phyloP scores from a whole-genome alignment of 2,329 filamentous ascomycete species.

The Ramichloridium luteum region DNA sequence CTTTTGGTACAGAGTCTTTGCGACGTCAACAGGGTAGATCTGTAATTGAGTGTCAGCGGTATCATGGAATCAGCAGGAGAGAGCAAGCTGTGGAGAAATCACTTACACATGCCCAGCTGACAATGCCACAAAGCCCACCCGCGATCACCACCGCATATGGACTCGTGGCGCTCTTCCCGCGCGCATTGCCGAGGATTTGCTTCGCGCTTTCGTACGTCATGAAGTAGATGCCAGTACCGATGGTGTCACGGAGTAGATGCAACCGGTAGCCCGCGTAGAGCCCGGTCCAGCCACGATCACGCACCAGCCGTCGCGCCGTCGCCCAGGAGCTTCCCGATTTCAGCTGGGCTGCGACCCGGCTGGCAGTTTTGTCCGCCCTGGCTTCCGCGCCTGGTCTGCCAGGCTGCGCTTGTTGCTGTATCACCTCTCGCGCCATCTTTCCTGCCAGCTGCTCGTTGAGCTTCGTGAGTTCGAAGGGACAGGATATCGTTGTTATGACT shows the following conservation, averaged over 20 bases:
- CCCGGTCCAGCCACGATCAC: slow-evolving; percentile 58
- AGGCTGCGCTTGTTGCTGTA: no score
- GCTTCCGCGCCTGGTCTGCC: no score
- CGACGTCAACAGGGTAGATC: slow-evolving; percentile 59
- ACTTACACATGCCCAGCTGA: slow-evolving; percentile 70
- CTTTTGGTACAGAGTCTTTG: slow-evolving; percentile 75
- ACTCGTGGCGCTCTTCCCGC: slow-evolving; percentile 61
- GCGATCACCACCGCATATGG: slow-evolving; percentile 67
- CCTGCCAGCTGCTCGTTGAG: slow-evolving; percentile 76
- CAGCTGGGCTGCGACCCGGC: slow-evolving; percentile 5
- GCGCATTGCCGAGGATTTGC: slow-evolving; percentile 64
- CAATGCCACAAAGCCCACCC: slow-evolving; percentile 68
- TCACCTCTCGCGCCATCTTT: slow-evolving; percentile 45
- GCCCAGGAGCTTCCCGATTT: slow-evolving; percentile 20
- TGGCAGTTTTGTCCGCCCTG: neutral
- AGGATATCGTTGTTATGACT: slow-evolving; percentile 67
- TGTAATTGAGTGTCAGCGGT: slow-evolving; percentile 11
- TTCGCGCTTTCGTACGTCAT: slow-evolving; percentile 82
- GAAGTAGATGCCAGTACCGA: slow-evolving; percentile 77
- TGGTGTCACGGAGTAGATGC: slow-evolving; percentile 73
- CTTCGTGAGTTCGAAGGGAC: slow-evolving; percentile 83
- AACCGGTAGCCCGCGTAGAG: slow-evolving; percentile 71
- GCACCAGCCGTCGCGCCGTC: slow-evolving; percentile 67
- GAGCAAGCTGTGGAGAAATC: no score
- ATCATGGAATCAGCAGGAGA: neutral